Evolutionary conservation across 495 filamentous ascomycete genomes (phyloP).

Genomic region (Daldinia concentrica): DNA sequence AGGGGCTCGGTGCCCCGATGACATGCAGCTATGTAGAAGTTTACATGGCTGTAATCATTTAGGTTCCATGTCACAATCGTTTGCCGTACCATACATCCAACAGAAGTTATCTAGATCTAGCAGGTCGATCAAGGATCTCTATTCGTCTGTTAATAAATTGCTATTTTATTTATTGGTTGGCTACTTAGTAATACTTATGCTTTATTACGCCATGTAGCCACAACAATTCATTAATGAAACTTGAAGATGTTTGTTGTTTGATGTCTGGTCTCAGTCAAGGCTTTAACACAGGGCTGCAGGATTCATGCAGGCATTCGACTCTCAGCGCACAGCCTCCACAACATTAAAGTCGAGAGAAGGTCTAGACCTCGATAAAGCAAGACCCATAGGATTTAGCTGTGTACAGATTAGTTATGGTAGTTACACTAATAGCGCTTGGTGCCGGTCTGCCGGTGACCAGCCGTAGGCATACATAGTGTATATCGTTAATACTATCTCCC

Average conservation of each 20-base stretch:
- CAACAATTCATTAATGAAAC: neutral
- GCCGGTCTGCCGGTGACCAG: neutral
- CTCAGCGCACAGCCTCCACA: neutral
- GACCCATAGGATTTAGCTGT: neutral
- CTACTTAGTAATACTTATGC: neutral
- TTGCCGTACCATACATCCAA: neutral
- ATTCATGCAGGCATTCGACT: neutral
- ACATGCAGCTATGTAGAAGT: constrained; percentile 25
- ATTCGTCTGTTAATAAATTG: neutral
- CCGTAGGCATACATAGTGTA: neutral
- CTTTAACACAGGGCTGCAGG: neutral
- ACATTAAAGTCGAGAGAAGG: neutral
- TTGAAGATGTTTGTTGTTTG: neutral
- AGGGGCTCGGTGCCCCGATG: constrained; percentile 6
- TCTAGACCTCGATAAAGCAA: neutral
- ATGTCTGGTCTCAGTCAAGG: neutral
- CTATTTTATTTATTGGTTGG: neutral
- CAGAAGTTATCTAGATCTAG: neutral
- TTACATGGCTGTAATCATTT: too few relatives aligned
- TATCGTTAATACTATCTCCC: neutral
- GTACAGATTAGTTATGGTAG: neutral
- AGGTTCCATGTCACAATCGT: neutral
- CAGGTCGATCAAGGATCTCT: neutral
- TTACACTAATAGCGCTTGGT: neutral
- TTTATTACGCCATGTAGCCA: neutral